Evolutionary conservation across 306 rosid genomes (phyloP), one percentile per base, ranked within the genome.

Genomic region (Acacia melanoxylon): DNA sequence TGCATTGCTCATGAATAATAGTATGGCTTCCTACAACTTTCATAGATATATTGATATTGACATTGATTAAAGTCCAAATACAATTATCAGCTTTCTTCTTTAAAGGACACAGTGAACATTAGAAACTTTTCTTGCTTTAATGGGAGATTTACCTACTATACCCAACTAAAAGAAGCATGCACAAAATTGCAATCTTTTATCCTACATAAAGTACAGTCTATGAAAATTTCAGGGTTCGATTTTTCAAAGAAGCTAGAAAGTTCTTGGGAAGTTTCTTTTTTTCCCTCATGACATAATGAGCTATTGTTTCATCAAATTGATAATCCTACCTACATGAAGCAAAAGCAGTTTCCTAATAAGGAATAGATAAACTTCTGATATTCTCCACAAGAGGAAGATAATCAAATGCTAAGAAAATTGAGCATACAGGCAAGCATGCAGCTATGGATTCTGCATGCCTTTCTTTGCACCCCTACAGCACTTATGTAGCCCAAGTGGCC

Each of bases 371-470:
- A 45, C 40, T 71, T 71, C 58, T 22, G 29, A 22, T 15, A 45
- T 48, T 71, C 75, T 24, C 37, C 25, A 24, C 16, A 33, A 9
- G 31, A 41, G 51, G 10, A 10, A n/a, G 35, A 45, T 17, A 71
- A 45, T 52, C 58, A 42, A 45, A 71, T 22, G 7, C 37, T 24
- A 20, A 9, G 1, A 19, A 19, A 19, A 35, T 16, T 37, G n/a
- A 68, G 69, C 72, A 14, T 56, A 48, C 45, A 45, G 48, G 62
- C 46, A 35, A 79, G n/a, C 29, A 13, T 35, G 75, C 74, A 82
- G 78, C 75, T 73, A 44, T 19, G 44, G 69, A 74, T 40, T 82
- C 59, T 72, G 78, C 72, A 78, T 61, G 61, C 24, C 29, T 51
- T 49, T 51, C 56, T 35, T 63, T 49, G 45, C n/a, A 68, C 71